A percentile compares a stretch with the other conserved stretches of the same genome.
These are phyloP conservation scores for Mangifera indica DNA, from an alignment of 345 rosid genomes.

Conservation along the genomic window DNA sequence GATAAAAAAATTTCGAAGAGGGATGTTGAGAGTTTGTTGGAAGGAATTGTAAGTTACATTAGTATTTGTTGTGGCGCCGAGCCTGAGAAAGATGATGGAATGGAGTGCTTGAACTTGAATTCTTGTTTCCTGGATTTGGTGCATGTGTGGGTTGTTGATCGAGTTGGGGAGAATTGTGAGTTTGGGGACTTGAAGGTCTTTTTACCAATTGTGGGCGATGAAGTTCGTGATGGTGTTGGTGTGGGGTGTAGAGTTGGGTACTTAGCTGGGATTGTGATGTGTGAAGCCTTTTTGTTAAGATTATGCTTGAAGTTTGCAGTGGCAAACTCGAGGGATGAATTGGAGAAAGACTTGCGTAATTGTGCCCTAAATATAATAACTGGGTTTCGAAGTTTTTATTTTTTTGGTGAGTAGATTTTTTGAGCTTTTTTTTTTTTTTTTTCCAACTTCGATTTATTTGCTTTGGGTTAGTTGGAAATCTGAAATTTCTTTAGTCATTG, in stretches of 20 bases:
- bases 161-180: conserved; percentile 28
- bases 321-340: conserved; percentile 27
- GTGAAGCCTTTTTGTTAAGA: conserved; percentile 55
- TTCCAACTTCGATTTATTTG: neutral
- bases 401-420: conserved; percentile 46
- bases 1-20: conserved; percentile 18
- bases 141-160: conserved; percentile 61
- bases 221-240: conserved; percentile 32
- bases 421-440: neutral
- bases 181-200: conserved; percentile 43
- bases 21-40: conserved; percentile 54
- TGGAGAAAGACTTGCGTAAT: conserved; percentile 42
- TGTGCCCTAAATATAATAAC: conserved; percentile 42
- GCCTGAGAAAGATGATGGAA: conserved; percentile 30
- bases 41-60: conserved; percentile 49
- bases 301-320: conserved; percentile 53
- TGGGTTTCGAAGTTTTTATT: conserved; percentile 50
- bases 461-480: too few species aligned
- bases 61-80: conserved; percentile 33
- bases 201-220: conserved; percentile 47
- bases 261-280: conserved; percentile 72
- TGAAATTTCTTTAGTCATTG: neutral
- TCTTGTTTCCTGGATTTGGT: conserved; percentile 49
- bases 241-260: conserved; percentile 43
- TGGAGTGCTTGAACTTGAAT: conserved; percentile 28